Evolutionary conservation across 495 filamentous ascomycete genomes (phyloP), one percentile per base, ranked within the genome.

Genomic region (Chaetomium fimeti): DNA sequence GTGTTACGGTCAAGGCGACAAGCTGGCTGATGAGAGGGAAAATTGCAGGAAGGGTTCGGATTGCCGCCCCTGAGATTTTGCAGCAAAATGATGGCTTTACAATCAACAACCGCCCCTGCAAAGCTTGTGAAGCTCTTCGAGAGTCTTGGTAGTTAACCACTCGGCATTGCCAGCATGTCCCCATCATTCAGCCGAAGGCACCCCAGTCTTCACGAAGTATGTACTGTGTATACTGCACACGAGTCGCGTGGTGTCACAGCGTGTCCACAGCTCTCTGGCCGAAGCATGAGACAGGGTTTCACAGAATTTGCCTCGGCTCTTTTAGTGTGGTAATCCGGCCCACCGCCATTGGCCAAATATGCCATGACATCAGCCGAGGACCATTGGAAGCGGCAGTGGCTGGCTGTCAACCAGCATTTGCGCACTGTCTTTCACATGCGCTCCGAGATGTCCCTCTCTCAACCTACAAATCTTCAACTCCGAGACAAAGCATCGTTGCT

Each of bases 361-460:
- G 42, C 51, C 61, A 69, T 69, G 67, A 69, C 67, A 69, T 69
- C 67, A 69, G 67, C 67, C 63, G 67, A 65, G 67, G 66, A 57
- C 57, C 48, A 18, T 42, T 47, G 28, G 7, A 48, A 7, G 12
- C 3, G 20, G 11, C 28, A 57, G n/a, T 20, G 22, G 28, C 7
- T 2, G 45, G 11, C 28, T 22, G 22, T n/a, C 36, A 2, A 27
- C 3, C 60, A 20, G 38, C 24, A 18, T 13, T 2, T 32, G n/a
- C 36, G 32, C 32, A 36, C 32, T 36, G 32, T 52, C 56, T 57
- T 27, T 64, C 55, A 64, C 62, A 64, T 57, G 53, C 53, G 2
- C 5, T 18, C 25, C 20, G 5, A 16, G n/a, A 56, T 22, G 40
- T 3, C 2, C 7, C 5, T 9, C 32, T 36, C 32, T 36, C 32